Evolutionary conservation across 345 rosid species (phyloP), one percentile per base, ranked within the genome.

Genomic region (Anacardium occidentale): DNA sequence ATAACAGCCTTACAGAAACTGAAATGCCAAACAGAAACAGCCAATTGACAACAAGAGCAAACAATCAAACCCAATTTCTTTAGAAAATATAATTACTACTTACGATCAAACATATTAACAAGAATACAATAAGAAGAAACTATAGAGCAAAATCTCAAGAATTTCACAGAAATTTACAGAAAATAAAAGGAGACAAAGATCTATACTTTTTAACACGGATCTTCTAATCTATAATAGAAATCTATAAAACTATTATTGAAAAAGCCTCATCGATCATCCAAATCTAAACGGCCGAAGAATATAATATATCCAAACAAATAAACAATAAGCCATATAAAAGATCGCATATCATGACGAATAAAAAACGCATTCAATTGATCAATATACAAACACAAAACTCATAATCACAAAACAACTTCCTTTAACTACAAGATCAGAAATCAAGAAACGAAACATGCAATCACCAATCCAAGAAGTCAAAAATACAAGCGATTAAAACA

Each of bases 1-100:
- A 69, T 45, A 64, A 67, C 21, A 70, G 47, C 73, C 72, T 56
- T 57, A 70, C 40, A 44, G 58, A 82, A 69, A 58, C 63, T 70
- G 51, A 14, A 26, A 21, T 9, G 14, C 14, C 52, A 64, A 22
- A n/a, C 17, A 10, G 62, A 54, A 24, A 64, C 13, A 57, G 51
- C 37, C 63, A 29, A 34, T 52, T 29, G 13, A 6, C 26, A 65
- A 52, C 50, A 59, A 32, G 29, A 37, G 51, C 12, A 56, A 48
- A 22, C 47, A 63, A 10, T 66, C 44, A 20, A 61, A 61, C 69
- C 20, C 64, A 54, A 51, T 50, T 37, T 14, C 7, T 44, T 64
- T 34, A 45, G 20, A 10, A 52, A 13, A 3, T 10, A 3, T 20
- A 7, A 10, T 7, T 21, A n/a, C 11, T 47, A 40, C 45, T 72